Conservation (phyloP, 768 basidiomycete genomes). For the Neoboletus subvelutipes region DNA sequence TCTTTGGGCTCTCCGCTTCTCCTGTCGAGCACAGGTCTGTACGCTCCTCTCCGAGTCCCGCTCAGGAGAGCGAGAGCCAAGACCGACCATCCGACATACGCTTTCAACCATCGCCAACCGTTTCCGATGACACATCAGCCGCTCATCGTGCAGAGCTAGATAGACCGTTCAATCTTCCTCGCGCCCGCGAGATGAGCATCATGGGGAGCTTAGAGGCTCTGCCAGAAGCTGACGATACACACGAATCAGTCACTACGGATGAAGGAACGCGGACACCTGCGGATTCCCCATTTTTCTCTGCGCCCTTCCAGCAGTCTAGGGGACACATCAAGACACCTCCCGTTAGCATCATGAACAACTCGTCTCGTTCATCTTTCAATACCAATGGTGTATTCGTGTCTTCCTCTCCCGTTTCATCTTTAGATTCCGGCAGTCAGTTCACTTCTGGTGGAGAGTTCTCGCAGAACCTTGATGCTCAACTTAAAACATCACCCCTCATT, state of each 20-base stretch:
- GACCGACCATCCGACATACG: constrained; percentile 26
- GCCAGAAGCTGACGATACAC: constrained; percentile 55
- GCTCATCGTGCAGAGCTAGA: constrained; percentile 46
- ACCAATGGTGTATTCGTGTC: constrained; percentile 51
- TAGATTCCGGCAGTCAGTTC: constrained; percentile 71
- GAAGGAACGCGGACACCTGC: constrained; percentile 28
- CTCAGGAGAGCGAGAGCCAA: constrained; percentile 34
- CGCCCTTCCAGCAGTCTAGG: constrained; percentile 38
- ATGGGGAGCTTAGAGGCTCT: constrained; percentile 51
- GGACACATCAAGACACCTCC: constrained; percentile 48
- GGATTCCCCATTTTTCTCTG: constrained; percentile 40
- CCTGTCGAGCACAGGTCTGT: constrained; percentile 66
- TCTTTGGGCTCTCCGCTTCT: constrained; percentile 58
- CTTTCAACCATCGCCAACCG: constrained; percentile 37
- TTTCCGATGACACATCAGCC: constrained; percentile 47
- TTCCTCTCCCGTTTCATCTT: constrained; percentile 75
- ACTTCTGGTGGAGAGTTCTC: constrained; percentile 46
- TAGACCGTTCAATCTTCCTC: constrained; percentile 42
- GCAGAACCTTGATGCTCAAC: constrained; percentile 64
- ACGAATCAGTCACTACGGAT: constrained; percentile 32
- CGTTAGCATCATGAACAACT: constrained; percentile 34
- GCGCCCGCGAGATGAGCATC: constrained; percentile 49
- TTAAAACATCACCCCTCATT: constrained; percentile 73
- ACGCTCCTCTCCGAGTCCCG: constrained; percentile 69
- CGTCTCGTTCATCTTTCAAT: constrained; percentile 43